phyloP scores from a whole-genome alignment of 257 asterid genomes.

The Cinchona pubescens region DNA sequence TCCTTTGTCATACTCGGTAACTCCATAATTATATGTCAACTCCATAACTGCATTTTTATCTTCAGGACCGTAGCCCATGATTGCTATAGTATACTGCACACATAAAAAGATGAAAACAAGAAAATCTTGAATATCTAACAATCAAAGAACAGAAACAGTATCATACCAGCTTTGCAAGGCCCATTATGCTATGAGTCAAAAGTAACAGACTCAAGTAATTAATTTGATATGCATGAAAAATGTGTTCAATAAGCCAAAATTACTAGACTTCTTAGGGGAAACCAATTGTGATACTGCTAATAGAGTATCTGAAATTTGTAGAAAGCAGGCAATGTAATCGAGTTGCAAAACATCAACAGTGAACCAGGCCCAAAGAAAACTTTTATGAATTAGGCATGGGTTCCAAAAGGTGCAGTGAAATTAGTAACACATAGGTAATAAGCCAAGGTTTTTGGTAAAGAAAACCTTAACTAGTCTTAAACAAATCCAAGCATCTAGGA shows the following conservation, averaged over 20 bases:
- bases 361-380: not conserved
- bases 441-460: not conserved
- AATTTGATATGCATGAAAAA: not conserved
- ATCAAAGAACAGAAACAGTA: not conserved
- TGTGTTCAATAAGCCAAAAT: not conserved
- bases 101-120: not conserved
- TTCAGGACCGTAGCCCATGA: conserved; percentile 69
- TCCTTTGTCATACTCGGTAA: conserved; percentile 58
- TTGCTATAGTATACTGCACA: conserved; percentile 61
- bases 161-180: not conserved
- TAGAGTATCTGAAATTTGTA: not conserved
- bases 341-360: not conserved
- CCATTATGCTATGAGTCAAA: not conserved
- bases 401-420: not conserved
- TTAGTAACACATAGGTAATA: not conserved
- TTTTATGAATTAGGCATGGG: not conserved
- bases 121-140: not conserved
- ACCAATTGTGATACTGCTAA: not conserved
- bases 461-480: not conserved
- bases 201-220: not conserved
- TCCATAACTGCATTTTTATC: conserved; percentile 56
- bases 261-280: not conserved
- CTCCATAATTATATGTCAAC: conserved; percentile 63
- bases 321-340: not conserved
- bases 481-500: not conserved